A percentile compares a stretch with the other conserved stretches of the same genome.
phyloP scores from a whole-genome alignment of 1,284 basidiomycete genomes.

The Flammula alnicola region DNA sequence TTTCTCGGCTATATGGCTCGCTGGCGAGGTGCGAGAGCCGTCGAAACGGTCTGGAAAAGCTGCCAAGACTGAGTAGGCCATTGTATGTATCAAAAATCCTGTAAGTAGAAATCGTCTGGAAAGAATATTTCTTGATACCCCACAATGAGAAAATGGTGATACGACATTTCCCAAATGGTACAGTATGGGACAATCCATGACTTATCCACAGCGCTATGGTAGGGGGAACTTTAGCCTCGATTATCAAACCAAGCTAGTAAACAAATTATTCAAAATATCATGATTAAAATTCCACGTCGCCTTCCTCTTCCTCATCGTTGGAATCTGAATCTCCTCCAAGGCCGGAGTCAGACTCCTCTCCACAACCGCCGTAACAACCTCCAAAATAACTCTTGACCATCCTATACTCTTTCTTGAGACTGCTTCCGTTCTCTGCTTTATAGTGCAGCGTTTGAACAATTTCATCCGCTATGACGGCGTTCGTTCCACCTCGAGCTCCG shows the following conservation, averaged over 20 bases:
- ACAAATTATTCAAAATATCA: too few relatives aligned
- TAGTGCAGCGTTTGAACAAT: neutral
- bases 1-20: slow-evolving; percentile 87
- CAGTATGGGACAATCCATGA: too few relatives aligned
- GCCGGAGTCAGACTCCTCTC: neutral
- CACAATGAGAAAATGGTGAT: too few relatives aligned
- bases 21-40: slow-evolving; percentile 65
- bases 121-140: slow-evolving; percentile 9
- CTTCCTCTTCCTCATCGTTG: neutral
- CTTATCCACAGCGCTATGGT: too few relatives aligned
- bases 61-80: slow-evolving; percentile 50
- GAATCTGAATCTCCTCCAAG: neutral
- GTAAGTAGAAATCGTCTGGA: slow-evolving; percentile 9
- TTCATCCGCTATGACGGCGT: neutral
- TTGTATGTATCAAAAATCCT: slow-evolving; percentile 7
- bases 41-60: slow-evolving; percentile 46
- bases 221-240: too few relatives aligned
- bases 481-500: slow-evolving; percentile 2
- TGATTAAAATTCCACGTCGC: neutral
- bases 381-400: neutral
- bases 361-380: slow-evolving; percentile 2
- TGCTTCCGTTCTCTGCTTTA: neutral
- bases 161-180: too few relatives aligned
- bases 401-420: slow-evolving; percentile 1
- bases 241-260: too few relatives aligned